Evolutionary conservation across 2,329 filamentous ascomycete species (phyloP).

Genomic region (Stemphylium vesicarium): DNA sequence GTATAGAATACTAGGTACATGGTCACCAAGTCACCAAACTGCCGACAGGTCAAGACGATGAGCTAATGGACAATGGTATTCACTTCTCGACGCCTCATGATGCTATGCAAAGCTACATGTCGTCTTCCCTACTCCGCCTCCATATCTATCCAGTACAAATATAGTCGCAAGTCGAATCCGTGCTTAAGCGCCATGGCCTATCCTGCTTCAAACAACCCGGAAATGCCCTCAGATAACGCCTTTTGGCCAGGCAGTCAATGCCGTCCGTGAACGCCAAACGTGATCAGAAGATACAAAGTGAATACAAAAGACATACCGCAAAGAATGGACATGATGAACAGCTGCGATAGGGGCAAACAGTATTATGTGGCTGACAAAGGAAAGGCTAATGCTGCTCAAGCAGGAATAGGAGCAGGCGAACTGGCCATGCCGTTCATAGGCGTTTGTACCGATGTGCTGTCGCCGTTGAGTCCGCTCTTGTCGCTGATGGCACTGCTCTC

Average conservation of each 20-base stretch:
- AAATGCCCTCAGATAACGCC: slow-evolving; percentile 22
- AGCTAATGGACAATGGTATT: slow-evolving; percentile 1
- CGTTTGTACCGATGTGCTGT: slow-evolving; percentile 54
- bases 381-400: slow-evolving; percentile 4
- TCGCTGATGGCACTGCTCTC: slow-evolving; percentile 67
- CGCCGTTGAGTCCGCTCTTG: slow-evolving; percentile 63
- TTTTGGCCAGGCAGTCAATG: slow-evolving; percentile 28
- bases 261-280: slow-evolving; percentile 34
- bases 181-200: slow-evolving; percentile 7
- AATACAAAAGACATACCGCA: slow-evolving; percentile 17
- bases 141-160: slow-evolving; percentile 7
- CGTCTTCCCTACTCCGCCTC: not conserved
- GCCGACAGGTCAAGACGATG: not conserved
- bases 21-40: not conserved
- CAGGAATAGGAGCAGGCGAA: slow-evolving; percentile 57
- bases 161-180: not conserved
- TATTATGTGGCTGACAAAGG: not conserved
- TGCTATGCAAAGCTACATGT: slow-evolving; percentile 8
- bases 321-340: slow-evolving; percentile 1
- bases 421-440: slow-evolving; percentile 54
- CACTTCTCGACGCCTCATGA: not conserved
- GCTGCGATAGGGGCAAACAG: not conserved
- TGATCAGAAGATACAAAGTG: slow-evolving; percentile 23
- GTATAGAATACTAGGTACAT: not conserved
- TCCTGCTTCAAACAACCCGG: slow-evolving; percentile 18